Evolutionary conservation across 345 rosid species (phyloP).

Genomic region (Triadica sebifera): DNA sequence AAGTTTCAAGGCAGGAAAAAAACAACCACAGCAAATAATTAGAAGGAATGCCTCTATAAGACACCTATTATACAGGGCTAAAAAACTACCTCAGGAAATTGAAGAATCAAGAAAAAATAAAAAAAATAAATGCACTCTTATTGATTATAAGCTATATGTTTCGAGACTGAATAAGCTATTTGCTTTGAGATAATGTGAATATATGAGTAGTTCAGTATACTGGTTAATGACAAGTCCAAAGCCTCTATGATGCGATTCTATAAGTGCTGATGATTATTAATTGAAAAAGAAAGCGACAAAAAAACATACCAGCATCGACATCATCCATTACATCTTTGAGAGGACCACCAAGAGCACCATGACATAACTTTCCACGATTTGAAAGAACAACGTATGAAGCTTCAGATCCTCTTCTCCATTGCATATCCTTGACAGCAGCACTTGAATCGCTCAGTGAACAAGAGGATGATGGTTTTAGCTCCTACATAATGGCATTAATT

Average conservation of each 20-base stretch:
- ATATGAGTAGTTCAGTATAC: neutral
- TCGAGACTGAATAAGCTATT: neutral
- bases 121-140: neutral
- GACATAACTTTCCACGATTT: constrained; percentile 51
- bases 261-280: neutral
- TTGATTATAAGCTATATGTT: neutral
- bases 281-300: neutral
- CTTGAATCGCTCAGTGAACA: constrained; percentile 49
- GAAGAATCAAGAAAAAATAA: neutral
- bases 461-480: constrained; percentile 45
- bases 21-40: neutral
- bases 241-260: neutral
- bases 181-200: neutral
- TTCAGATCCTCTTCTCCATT: constrained; percentile 59
- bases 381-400: constrained; percentile 66
- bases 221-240: neutral
- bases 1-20: neutral
- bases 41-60: neutral
- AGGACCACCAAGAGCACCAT: constrained; percentile 47
- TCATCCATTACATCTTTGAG: constrained; percentile 53
- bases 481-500: constrained; percentile 35
- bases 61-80: neutral
- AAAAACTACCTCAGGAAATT: neutral
- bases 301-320: constrained; percentile 73
- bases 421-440: constrained; percentile 60